Percentiles rank a stretch among this genome's conserved stretches.
phyloP scores from a whole-genome alignment of 2,329 filamentous ascomycete genomes.

The Ascochyta fabae region DNA sequence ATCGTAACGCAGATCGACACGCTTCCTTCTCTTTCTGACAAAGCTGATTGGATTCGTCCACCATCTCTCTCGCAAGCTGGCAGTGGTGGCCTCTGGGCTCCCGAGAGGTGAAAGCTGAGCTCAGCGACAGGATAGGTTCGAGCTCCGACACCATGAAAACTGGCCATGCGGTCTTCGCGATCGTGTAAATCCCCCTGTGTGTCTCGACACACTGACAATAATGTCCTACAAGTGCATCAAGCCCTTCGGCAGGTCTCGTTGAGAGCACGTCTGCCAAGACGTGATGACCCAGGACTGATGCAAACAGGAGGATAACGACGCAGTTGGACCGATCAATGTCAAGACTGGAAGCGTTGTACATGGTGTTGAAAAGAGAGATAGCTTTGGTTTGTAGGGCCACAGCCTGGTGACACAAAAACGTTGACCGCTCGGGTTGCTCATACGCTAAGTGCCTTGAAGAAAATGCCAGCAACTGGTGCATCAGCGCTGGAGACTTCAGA shows the following conservation, averaged over 20 bases:
- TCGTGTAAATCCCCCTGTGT: constrained; percentile 27
- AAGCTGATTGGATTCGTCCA: constrained; percentile 24
- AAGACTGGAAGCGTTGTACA: constrained; percentile 4
- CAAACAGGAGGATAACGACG: constrained; percentile 45
- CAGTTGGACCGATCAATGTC: constrained; percentile 38
- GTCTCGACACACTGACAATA: constrained; percentile 39
- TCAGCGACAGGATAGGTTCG: constrained; percentile 29
- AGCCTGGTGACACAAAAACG: constrained; percentile 22
- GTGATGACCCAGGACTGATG: constrained; percentile 45
- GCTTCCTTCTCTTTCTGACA: constrained; percentile 26
- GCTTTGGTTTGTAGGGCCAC: constrained; percentile 45
- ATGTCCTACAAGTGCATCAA: constrained; percentile 37
- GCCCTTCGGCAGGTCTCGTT: constrained; percentile 20
- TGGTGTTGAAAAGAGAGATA: constrained; percentile 34
- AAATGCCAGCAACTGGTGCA: constrained; percentile 48
- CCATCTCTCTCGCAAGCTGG: constrained; percentile 19
- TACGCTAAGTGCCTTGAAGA: constrained; percentile 47
- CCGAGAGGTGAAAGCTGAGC: constrained; percentile 24
- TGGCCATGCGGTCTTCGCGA: constrained; percentile 33
- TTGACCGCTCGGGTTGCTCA: constrained; percentile 28
- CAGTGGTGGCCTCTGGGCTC: constrained; percentile 32
- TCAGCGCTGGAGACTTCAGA: constrained; percentile 43
- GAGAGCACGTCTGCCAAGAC: constrained; percentile 45
- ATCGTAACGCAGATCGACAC: constrained; percentile 34
- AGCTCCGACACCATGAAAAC: constrained; percentile 35